Percentiles rank a stretch among this genome's conserved stretches.
These are phyloP conservation scores for Parachaetomium inaequale DNA, from an alignment of 495 filamentous ascomycete genomes.

Conservation along the genomic window DNA sequence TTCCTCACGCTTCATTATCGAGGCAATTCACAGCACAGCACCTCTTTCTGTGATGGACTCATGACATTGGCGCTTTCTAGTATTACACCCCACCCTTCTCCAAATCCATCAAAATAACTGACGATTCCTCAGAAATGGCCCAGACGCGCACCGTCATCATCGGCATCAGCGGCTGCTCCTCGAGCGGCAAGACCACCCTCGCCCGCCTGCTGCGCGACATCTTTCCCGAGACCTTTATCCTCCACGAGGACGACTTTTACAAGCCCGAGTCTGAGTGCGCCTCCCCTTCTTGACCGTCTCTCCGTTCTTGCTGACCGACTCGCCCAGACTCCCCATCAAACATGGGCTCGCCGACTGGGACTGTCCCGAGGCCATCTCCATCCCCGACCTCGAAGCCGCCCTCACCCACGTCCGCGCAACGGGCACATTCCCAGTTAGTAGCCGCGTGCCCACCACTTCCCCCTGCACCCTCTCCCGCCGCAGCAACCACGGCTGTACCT, in stretches of 20 bases:
- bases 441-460: neutral
- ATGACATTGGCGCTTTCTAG: neutral
- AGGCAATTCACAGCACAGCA: neutral
- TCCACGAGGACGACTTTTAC: conserved; percentile 95
- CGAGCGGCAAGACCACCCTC: conserved; percentile 76
- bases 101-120: no score
- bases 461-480: conserved; percentile 20
- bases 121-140: neutral
- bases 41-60: neutral
- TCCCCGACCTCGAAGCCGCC: conserved; percentile 57
- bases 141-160: conserved; percentile 52
- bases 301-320: conserved; percentile 1
- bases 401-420: conserved; percentile 60
- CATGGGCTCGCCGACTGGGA: conserved; percentile 80
- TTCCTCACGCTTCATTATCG: neutral
- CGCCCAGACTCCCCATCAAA: conserved; percentile 44
- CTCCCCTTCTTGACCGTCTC: neutral
- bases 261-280: conserved; percentile 64
- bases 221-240: conserved; percentile 68
- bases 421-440: conserved; percentile 60
- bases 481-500: conserved; percentile 22
- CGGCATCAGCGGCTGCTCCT: conserved; percentile 72
- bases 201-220: conserved; percentile 69
- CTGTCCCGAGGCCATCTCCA: conserved; percentile 67
- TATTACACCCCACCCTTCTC: neutral